A percentile compares a stretch with the other conserved stretches of the same genome.
Conservation (phyloP, 257 asterid genomes). For the Jasminum sambac region DNA sequence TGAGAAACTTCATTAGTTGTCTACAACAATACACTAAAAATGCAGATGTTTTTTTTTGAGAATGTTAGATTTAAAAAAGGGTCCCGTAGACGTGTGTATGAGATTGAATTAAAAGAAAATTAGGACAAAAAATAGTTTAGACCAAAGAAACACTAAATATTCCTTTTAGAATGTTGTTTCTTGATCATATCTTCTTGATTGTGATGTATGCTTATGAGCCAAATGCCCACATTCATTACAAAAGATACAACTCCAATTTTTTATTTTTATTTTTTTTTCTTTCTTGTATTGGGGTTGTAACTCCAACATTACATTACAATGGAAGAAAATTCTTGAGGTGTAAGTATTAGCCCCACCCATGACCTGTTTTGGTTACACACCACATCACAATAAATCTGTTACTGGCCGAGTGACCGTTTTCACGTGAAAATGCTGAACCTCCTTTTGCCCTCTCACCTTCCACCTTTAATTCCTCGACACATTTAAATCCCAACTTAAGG, state of each 20-base stretch:
- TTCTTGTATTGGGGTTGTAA: too few species aligned
- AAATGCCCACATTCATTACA: neutral
- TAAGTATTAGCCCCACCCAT: conserved; percentile 9
- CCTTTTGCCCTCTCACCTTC: conserved; percentile 42
- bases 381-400: conserved; percentile 26
- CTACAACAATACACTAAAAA: too few species aligned
- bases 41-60: too few species aligned
- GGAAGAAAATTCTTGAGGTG: neutral
- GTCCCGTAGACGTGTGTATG: too few species aligned
- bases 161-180: conserved; percentile 9
- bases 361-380: conserved; percentile 22
- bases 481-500: conserved; percentile 21
- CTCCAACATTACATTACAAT: neutral
- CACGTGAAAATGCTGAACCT: conserved; percentile 52
- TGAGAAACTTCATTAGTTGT: neutral
- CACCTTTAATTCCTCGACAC: conserved; percentile 27
- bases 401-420: conserved; percentile 32
- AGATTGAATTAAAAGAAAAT: too few species aligned
- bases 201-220: neutral
- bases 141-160: too few species aligned
- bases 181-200: conserved; percentile 31
- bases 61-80: too few species aligned
- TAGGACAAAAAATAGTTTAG: too few species aligned
- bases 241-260: conserved; percentile 22
- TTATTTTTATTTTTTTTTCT: conserved; percentile 21